Percentiles rank a stretch among this genome's conserved stretches.
These are phyloP conservation scores for Phalaenopsis hybrid DNA, from an alignment of 116 monocot genomes.

Conservation along the genomic window DNA sequence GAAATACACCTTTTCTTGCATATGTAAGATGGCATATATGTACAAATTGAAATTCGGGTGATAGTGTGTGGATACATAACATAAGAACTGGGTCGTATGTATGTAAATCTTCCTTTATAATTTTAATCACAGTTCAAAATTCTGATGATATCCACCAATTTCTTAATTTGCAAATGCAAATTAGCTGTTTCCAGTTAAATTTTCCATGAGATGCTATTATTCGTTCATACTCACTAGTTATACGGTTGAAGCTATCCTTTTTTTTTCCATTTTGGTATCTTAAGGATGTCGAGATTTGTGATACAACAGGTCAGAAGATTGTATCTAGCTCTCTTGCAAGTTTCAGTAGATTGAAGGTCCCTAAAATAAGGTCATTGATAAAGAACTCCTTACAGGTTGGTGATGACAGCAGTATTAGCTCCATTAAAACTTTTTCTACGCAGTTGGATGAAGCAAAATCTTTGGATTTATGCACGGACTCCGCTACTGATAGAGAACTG, in stretches of 20 bases:
- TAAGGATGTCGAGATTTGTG: slow-evolving; percentile 14
- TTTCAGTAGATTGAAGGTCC: slow-evolving; percentile 62
- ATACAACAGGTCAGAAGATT: slow-evolving; percentile 7
- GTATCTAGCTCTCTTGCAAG: slow-evolving; percentile 13
- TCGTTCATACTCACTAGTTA: neutral
- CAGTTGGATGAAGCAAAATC: slow-evolving; percentile 6
- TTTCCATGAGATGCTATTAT: neutral
- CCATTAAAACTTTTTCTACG: neutral
- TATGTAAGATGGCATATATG: too few relatives aligned
- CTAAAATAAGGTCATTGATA: slow-evolving; percentile 39
- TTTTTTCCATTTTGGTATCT: neutral
- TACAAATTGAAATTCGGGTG: too few relatives aligned
- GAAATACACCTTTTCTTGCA: too few relatives aligned
- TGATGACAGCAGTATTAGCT: neutral
- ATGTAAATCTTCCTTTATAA: too few relatives aligned
- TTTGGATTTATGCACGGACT: neutral
- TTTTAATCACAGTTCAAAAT: neutral
- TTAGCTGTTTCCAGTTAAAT: neutral
- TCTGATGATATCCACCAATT: neutral
- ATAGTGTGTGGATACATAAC: too few relatives aligned
- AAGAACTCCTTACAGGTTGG: slow-evolving; percentile 20
- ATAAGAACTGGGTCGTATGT: too few relatives aligned
- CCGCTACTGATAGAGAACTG: neutral
- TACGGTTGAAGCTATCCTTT: neutral
- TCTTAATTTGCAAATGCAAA: neutral